These are phyloP conservation scores for Penicillium sp. DNA, from an alignment of 2,329 filamentous ascomycete genomes.

Conservation along the genomic window DNA sequence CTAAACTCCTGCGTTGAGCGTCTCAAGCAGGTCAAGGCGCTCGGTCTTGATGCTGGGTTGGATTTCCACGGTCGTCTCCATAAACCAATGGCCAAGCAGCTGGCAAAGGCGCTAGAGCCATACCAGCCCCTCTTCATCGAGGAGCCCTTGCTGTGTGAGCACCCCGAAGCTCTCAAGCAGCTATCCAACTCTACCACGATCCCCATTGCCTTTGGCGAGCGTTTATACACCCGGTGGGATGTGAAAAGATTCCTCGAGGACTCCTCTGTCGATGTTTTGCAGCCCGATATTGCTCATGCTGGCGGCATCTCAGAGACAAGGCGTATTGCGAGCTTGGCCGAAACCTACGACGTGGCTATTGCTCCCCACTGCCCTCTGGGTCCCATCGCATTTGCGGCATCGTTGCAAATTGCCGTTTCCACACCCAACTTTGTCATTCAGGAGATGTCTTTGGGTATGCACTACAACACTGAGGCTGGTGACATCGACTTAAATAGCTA, in stretches of 20 bases:
- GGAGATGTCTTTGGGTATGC: slow-evolving; percentile 78
- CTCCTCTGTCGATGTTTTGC: slow-evolving; percentile 67
- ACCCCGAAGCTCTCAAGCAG: slow-evolving; percentile 65
- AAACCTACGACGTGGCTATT: slow-evolving; percentile 71
- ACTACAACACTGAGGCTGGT: slow-evolving; percentile 67
- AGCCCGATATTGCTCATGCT: slow-evolving; percentile 70
- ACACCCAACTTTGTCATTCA: slow-evolving; percentile 72
- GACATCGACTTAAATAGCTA: slow-evolving; percentile 68
- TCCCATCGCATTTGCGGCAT: slow-evolving; percentile 71
- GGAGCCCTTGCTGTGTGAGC: slow-evolving; percentile 70
- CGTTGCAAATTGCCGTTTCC: slow-evolving; percentile 63
- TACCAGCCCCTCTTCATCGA: slow-evolving; percentile 72
- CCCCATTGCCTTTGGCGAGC: slow-evolving; percentile 72
- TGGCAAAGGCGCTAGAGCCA: slow-evolving; percentile 66
- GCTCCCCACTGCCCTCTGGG: slow-evolving; percentile 75
- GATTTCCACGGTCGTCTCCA: slow-evolving; percentile 79
- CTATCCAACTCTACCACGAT: slow-evolving; percentile 65
- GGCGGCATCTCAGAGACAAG: slow-evolving; percentile 72
- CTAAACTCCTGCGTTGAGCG: slow-evolving; percentile 66
- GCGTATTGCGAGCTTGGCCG: slow-evolving; percentile 68
- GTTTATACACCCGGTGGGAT: slow-evolving; percentile 72
- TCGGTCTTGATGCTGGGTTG: slow-evolving; percentile 73
- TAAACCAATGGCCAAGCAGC: slow-evolving; percentile 76
- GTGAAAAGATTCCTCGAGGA: slow-evolving; percentile 70
- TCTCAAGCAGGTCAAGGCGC: slow-evolving; percentile 65